These are phyloP conservation scores for Jackrogersella minutella DNA, from an alignment of 495 filamentous ascomycete genomes.

Conservation along the genomic window DNA sequence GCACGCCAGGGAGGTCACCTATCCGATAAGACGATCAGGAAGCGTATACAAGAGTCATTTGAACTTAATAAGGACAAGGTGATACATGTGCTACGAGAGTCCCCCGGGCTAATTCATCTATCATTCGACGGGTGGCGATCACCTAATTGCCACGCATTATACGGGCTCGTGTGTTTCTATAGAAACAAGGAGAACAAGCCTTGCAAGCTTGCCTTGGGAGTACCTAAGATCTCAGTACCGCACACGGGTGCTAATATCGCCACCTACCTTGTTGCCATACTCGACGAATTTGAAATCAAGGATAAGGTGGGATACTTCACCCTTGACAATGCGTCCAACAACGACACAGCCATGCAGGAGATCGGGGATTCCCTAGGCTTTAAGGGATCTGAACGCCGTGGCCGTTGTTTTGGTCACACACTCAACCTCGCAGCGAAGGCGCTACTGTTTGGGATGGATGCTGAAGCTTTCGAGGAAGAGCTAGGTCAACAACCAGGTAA, in stretches of 20 bases:
- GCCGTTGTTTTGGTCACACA: background rate
- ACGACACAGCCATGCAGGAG: background rate
- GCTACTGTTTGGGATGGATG: background rate
- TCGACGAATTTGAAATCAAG: background rate
- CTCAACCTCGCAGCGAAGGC: background rate
- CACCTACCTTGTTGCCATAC: background rate
- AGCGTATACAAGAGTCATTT: too few relatives aligned
- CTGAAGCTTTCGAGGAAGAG: background rate
- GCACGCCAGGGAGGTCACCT: background rate
- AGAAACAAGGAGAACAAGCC: background rate
- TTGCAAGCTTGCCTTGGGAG: background rate
- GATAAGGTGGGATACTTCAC: background rate
- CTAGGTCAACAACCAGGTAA: background rate
- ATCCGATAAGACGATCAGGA: too few relatives aligned
- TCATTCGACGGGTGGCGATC: too few relatives aligned
- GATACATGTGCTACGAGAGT: background rate
- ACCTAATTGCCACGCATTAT: background rate
- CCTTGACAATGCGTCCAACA: background rate
- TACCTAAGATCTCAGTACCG: background rate
- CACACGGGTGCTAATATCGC: background rate
- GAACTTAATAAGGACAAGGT: background rate
- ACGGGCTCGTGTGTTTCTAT: background rate
- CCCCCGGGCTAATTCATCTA: background rate
- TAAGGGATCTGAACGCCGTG: background rate
- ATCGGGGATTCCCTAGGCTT: background rate